A percentile compares a stretch with the other conserved stretches of the same genome.
phyloP scores from a whole-genome alignment of 2,329 filamentous ascomycete genomes.

The Fusarium sp. region DNA sequence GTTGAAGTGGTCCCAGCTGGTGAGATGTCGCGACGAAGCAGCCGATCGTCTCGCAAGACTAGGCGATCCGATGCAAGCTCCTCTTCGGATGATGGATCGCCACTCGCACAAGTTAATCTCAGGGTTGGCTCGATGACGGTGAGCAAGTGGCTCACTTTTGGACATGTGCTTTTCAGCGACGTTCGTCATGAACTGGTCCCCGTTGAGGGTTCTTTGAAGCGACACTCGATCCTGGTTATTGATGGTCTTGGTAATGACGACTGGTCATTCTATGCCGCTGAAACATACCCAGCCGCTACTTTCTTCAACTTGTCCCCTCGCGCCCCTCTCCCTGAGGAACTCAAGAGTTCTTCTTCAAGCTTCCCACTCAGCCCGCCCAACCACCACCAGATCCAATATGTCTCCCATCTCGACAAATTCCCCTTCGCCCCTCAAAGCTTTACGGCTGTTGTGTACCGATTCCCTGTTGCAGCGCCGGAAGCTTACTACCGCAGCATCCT shows the following conservation, averaged over 20 bases:
- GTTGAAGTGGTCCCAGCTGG: conserved; percentile 48
- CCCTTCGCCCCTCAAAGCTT: conserved; percentile 85
- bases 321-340: conserved; percentile 64
- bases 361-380: conserved; percentile 75
- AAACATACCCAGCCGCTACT: conserved; percentile 81
- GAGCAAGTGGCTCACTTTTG: conserved; percentile 90
- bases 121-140: conserved; percentile 86
- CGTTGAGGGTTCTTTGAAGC: conserved; percentile 57
- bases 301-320: conserved; percentile 83
- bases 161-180: conserved; percentile 86
- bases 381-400: conserved; percentile 81
- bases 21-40: conserved; percentile 51
- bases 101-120: conserved; percentile 80
- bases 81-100: conserved; percentile 71
- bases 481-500: conserved; percentile 79
- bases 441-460: conserved; percentile 82
- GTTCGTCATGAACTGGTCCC: conserved; percentile 78
- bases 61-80: conserved; percentile 64
- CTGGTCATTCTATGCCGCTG: conserved; percentile 88
- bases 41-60: conserved; percentile 52
- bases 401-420: conserved; percentile 74
- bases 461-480: conserved; percentile 79
- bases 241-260: conserved; percentile 90
- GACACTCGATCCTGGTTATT: conserved; percentile 79
- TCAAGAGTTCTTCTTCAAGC: conserved; percentile 59